These are phyloP conservation scores for grape (Vitis vinifera) DNA, from an alignment of 164 flowering plant genomes.

Conservation along the genomic window DNA sequence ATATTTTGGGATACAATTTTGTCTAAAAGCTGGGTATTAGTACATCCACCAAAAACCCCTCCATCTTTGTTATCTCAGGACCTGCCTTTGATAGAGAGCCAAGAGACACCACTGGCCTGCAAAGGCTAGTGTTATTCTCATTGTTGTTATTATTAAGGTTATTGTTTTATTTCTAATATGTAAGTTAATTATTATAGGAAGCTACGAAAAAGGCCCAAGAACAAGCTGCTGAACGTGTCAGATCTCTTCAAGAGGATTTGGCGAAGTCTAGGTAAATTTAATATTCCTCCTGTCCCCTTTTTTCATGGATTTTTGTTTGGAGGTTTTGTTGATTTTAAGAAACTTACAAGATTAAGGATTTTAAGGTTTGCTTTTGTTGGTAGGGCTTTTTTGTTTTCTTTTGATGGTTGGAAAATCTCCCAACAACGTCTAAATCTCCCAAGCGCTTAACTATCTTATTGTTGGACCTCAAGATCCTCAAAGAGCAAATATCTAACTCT, in stretches of 20 bases:
- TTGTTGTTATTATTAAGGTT: background rate
- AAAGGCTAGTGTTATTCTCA: background rate
- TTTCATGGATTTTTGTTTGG: background rate
- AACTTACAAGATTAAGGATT: background rate
- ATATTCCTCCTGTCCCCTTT: background rate
- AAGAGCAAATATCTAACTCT: no score
- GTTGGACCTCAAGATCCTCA: no score
- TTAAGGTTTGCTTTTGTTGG: background rate
- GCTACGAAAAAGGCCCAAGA: constrained; percentile 55
- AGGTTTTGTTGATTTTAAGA: background rate
- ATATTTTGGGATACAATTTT: no score
- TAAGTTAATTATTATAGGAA: constrained; percentile 37
- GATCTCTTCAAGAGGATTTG: constrained; percentile 72
- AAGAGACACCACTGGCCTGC: no score
- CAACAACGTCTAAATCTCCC: no score
- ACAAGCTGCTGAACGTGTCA: constrained; percentile 48
- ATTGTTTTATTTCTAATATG: background rate
- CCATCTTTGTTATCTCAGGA: no score
- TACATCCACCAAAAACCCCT: no score
- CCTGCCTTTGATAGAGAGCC: no score
- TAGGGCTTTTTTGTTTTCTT: background rate
- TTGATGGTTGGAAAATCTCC: no score
- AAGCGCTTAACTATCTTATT: no score
- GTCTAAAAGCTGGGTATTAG: no score
- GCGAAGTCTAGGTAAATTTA: constrained; percentile 52